Conservation (phyloP, 2,329 filamentous ascomycete species). For the Lasiodiplodia citricola region DNA sequence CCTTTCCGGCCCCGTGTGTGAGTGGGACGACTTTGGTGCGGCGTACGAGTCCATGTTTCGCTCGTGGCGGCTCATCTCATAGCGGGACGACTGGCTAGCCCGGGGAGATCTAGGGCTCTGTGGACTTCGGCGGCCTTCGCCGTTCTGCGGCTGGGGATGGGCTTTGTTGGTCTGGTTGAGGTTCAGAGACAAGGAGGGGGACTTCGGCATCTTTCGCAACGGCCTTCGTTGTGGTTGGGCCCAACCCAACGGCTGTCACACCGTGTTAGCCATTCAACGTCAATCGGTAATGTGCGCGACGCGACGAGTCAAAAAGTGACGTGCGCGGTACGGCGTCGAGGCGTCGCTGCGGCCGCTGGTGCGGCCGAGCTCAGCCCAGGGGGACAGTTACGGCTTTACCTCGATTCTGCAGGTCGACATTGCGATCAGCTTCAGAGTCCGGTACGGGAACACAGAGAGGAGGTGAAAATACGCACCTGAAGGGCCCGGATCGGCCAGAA, state of each 20-base stretch:
- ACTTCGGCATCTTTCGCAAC: conserved; percentile 46
- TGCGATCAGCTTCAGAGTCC: conserved; percentile 23
- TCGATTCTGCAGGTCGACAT: conserved; percentile 26
- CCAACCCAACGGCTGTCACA: conserved; percentile 27
- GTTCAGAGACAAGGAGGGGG: conserved; percentile 43
- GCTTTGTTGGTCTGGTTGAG: conserved; percentile 33
- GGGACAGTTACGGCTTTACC: conserved; percentile 18
- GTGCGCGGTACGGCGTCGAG: conserved; percentile 11
- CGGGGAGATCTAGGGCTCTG: conserved; percentile 39
- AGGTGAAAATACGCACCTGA: conserved; percentile 25
- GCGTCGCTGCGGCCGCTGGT: conserved; percentile 10
- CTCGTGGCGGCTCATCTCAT: conserved; percentile 24
- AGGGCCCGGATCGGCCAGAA: conserved; percentile 23
- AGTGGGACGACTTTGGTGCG: conserved; percentile 2
- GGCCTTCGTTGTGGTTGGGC: conserved; percentile 35
- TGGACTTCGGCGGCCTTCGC: conserved; percentile 35
- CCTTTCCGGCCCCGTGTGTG: conserved; percentile 8
- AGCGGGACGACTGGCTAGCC: conserved; percentile 13
- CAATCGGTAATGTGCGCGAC: conserved; percentile 19
- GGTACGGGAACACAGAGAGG: conserved; percentile 14
- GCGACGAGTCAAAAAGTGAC: conserved; percentile 21
- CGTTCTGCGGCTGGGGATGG: conserved; percentile 37
- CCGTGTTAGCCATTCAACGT: conserved; percentile 23
- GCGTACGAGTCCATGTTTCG: conserved; percentile 21
- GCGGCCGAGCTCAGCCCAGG: not conserved